phyloP scores from a whole-genome alignment of 192 early-diverging fungal genomes.

The Entomortierella lignicola region DNA sequence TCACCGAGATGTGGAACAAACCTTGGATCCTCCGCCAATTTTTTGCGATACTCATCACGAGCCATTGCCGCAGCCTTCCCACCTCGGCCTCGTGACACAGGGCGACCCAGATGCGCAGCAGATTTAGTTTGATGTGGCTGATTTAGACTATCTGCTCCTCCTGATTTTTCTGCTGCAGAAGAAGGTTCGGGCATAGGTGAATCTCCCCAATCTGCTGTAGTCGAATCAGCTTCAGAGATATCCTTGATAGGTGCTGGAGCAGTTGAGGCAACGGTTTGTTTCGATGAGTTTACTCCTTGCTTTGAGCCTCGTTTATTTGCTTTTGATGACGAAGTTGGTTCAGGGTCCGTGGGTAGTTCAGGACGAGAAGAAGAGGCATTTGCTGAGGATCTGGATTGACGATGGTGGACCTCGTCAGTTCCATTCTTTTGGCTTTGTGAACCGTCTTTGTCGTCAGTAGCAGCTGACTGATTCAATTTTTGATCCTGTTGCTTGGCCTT shows the following conservation, averaged over 20 bases:
- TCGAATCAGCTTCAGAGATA: neutral
- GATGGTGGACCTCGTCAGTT: neutral
- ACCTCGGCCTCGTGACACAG: conserved; percentile 35
- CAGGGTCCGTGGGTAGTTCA: conserved; percentile 10
- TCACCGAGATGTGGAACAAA: conserved; percentile 68
- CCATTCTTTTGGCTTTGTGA: conserved; percentile 16
- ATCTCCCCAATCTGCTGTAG: conserved; percentile 11
- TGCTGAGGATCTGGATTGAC: neutral
- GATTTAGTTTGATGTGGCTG: conserved; percentile 22
- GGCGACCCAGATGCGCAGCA: conserved; percentile 24
- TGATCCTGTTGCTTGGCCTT: conserved; percentile 27
- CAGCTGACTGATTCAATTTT: neutral
- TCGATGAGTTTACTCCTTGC: conserved; percentile 1
- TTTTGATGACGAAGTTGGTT: conserved; percentile 22
- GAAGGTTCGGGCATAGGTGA: conserved; percentile 20
- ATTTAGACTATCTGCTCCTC: neutral
- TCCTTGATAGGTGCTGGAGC: neutral
- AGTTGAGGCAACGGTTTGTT: neutral
- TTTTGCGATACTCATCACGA: conserved; percentile 64
- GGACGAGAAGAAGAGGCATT: conserved; percentile 2
- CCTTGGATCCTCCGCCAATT: conserved; percentile 65
- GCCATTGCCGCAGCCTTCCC: conserved; percentile 48
- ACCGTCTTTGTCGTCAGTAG: conserved; percentile 9
- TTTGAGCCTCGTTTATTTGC: conserved; percentile 30
- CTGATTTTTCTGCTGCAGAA: conserved; percentile 5